Evolutionary conservation across 164 flowering plant genomes (phyloP).

Genomic region (Piper longum): DNA sequence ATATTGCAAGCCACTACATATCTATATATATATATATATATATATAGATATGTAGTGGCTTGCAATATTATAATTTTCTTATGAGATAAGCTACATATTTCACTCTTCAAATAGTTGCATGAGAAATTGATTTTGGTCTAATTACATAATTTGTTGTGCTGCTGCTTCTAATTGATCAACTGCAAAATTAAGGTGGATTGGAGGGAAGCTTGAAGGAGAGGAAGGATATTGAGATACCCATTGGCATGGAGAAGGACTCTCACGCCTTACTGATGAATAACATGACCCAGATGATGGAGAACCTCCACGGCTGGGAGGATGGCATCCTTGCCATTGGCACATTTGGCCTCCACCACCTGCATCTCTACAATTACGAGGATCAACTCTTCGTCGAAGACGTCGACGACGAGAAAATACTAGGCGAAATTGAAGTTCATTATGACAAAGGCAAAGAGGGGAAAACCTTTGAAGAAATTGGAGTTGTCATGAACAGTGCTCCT

Average conservation of each 20-base stretch:
- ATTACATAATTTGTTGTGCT: no score
- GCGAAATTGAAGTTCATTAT: constrained; percentile 7
- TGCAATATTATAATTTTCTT: no score
- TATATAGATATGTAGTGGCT: no score
- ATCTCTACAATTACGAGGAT: constrained; percentile 5
- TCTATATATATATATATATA: no score
- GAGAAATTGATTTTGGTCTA: no score
- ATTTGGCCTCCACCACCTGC: constrained; percentile 39
- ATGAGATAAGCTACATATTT: no score
- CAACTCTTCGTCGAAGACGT: constrained; percentile 6
- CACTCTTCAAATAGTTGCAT: no score
- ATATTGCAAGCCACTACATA: no score
- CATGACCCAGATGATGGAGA: constrained; percentile 22
- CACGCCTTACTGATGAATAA: constrained; percentile 24
- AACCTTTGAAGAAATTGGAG: constrained; percentile 13
- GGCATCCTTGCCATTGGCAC: constrained; percentile 64
- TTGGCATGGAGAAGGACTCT: constrained; percentile 14
- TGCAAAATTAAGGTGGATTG: no score
- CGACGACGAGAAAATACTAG: not conserved
- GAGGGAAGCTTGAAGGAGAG: no score
- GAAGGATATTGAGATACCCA: no score
- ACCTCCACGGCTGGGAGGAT: constrained; percentile 41
- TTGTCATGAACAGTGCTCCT: not conserved
- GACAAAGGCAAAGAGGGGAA: constrained; percentile 10
- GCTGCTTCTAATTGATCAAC: no score